Base-by-base conservation (phyloP, 1,139 yeast species). In the Pichiaceae sp. region DNA sequence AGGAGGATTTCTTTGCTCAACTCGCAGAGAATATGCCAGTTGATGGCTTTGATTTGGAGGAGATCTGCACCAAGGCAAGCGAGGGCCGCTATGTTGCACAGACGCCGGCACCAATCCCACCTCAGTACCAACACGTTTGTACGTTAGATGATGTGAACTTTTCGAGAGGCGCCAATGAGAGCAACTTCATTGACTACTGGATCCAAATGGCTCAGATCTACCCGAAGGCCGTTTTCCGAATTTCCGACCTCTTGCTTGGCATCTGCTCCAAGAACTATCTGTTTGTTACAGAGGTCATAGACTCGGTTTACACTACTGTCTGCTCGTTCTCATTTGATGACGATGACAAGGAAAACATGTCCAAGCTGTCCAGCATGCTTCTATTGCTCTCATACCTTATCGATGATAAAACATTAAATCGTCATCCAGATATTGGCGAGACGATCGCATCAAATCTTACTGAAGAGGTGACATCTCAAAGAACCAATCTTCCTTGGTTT, bases 301-400 rank as follows among this genome's bases (percentile, higher is more conserved):
- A 30, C 9, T 18, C 65, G 7, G 59, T 72, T 11, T 46, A 64
- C 24, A 59, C 56, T 32, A 59, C 56, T 18, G 49, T 68, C 4
- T 48, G 56, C 19, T 57, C 66, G 0, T 57, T 63, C 38, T 62
- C 59, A 28, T 56, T 63, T 4, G 45, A 50, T 0, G 27, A 38
- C 2, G 42, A 47, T 3, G 42, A 42, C 17, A 38, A 31, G 3
- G 50, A 51, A 3, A 52, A 63, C 17, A 51, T 57, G 1, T 5
- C 7, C 28, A 25, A 14, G 7, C 28, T 74, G 3, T 64, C 76
- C 0, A 63, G 74, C 1, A 59, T 69, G 38, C 55, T 72, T 8
- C 70, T 68, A 40, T 53, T 77, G 19, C 59, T 75, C 37, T 75
- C 75, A 5, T 56, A 65, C 12, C 50, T 78, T 15, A 42, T 78